Evolutionary conservation across 2,329 filamentous ascomycete genomes (phyloP), one percentile per base, ranked within the genome.

Genomic region (Westerdykella ornata): DNA sequence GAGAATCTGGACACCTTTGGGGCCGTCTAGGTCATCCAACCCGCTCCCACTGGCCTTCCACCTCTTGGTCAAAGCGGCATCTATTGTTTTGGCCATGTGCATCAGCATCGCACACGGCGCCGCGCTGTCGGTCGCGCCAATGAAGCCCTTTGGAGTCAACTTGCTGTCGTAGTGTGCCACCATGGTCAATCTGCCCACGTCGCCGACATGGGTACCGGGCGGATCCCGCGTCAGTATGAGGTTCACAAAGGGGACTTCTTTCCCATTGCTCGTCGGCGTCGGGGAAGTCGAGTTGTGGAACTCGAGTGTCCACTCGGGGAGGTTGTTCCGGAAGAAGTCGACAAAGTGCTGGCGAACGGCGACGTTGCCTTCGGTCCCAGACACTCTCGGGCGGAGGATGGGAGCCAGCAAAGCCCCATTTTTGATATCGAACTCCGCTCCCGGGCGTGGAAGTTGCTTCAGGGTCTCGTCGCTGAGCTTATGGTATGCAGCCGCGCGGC

Each of bases 151-250:
- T 0, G 90, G 92, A 20, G 74, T 74, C 47, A 84, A 74, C 67
- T 94, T 85, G 64, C 84, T 92, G 60, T 98, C 92, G 65, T 95
- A 97, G 65, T 98, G 92, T 17, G 92, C 92, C 12, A 90, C 92
- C 45, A 98, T 73, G 5, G 88, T 89, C 62, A 98, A 69, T 38
- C 89, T 75, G 20, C 82, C 81, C 3, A 94, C 85, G 50, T 96
- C 83, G 1, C 89, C 90, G 0, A 70, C 63, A 2, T 72, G 66
- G 1, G 80, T 72, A 76, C 86, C 89, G 1, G 92, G 92, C 36
- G 92, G 92, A 66, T 97, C 90, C 39, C 90, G 80, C n/a, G 82
- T 84, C 43, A 90, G 82, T 49, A 97, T 85, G 44, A 98, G 72
- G 61, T 96, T 98, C 42, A 79, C 72, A 65, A 98, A 98, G 0